Percentiles rank a stretch among this genome's conserved stretches.
These are phyloP conservation scores for Carpinus fangiana DNA, from an alignment of 306 rosid species.

Conservation along the genomic window DNA sequence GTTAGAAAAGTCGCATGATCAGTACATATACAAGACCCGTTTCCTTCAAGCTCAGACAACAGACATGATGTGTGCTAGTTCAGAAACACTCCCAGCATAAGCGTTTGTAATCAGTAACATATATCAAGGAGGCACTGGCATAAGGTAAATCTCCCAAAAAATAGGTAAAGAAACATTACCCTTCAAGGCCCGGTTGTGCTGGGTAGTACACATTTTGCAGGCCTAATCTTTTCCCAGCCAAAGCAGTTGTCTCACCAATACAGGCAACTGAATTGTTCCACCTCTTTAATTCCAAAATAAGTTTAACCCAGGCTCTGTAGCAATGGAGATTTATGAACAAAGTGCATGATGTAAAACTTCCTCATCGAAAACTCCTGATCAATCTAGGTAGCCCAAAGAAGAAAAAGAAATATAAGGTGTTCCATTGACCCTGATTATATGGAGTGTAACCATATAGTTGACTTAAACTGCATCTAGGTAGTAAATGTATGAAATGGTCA, in stretches of 20 bases:
- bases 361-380: not conserved
- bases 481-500: slow-evolving; percentile 3
- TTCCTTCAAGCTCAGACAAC: not conserved
- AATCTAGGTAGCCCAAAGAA: slow-evolving; percentile 2
- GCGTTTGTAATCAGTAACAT: slow-evolving; percentile 4
- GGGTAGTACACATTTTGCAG: slow-evolving; percentile 79
- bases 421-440: not conserved
- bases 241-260: slow-evolving; percentile 97
- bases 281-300: slow-evolving; percentile 49
- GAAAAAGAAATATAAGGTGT: not conserved
- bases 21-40: not conserved
- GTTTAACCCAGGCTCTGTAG: slow-evolving; percentile 87
- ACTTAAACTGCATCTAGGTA: not conserved
- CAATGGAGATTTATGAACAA: slow-evolving; percentile 31
- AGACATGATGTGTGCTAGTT: not conserved
- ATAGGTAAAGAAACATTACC: slow-evolving; percentile 50
- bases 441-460: not conserved
- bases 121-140: slow-evolving; percentile 1
- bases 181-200: slow-evolving; percentile 83
- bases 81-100: slow-evolving; percentile 4
- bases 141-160: slow-evolving; percentile 14
- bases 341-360: slow-evolving; percentile 7
- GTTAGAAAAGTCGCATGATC: not conserved
- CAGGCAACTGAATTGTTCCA: slow-evolving; percentile 83
- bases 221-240: slow-evolving; percentile 71